Percentiles rank a stretch among this genome's conserved stretches.
These are phyloP conservation scores for Trichothecium sympodiale DNA, from an alignment of 2,329 filamentous ascomycete genomes.

Conservation along the genomic window DNA sequence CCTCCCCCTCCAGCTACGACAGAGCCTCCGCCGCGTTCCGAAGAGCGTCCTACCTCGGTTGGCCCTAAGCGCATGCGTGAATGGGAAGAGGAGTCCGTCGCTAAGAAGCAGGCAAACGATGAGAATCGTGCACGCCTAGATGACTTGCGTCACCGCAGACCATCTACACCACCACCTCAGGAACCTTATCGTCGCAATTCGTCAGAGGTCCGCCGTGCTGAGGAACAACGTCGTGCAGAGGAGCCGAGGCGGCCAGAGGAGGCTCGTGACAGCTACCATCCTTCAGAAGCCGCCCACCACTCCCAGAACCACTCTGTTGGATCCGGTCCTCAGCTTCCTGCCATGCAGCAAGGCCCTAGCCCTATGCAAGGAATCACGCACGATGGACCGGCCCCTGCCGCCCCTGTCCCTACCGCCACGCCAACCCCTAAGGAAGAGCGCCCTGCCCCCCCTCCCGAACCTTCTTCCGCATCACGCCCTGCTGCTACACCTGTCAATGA, in stretches of 20 bases:
- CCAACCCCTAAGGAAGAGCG: conserved; percentile 47
- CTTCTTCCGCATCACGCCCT: conserved; percentile 33
- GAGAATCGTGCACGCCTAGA: conserved; percentile 80
- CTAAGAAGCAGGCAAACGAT: conserved; percentile 81
- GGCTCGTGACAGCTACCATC: conserved; percentile 74
- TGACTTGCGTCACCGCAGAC: conserved; percentile 69
- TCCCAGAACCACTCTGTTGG: conserved; percentile 42
- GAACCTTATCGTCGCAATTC: conserved; percentile 62
- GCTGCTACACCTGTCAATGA: conserved; percentile 31
- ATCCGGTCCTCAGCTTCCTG: conserved; percentile 5
- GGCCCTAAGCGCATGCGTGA: conserved; percentile 78
- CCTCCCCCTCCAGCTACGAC: conserved; percentile 42
- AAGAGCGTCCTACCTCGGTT: conserved; percentile 68
- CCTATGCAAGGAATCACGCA: conserved; percentile 44
- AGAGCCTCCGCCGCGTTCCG: conserved; percentile 48
- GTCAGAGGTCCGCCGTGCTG: conserved; percentile 56
- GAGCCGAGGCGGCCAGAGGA: conserved; percentile 44
- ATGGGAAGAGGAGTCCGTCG: conserved; percentile 74
- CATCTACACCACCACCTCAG: conserved; percentile 58
- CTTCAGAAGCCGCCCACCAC: conserved; percentile 86
- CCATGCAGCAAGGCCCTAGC: not conserved
- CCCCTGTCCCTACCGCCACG: conserved; percentile 3
- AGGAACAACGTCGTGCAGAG: conserved; percentile 51
- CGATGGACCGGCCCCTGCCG: conserved; percentile 30
- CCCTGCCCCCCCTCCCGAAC: conserved; percentile 23